Evolutionary conservation across 2,329 filamentous ascomycete species (phyloP).

Genomic region (Aspergillus puulaauensis): DNA sequence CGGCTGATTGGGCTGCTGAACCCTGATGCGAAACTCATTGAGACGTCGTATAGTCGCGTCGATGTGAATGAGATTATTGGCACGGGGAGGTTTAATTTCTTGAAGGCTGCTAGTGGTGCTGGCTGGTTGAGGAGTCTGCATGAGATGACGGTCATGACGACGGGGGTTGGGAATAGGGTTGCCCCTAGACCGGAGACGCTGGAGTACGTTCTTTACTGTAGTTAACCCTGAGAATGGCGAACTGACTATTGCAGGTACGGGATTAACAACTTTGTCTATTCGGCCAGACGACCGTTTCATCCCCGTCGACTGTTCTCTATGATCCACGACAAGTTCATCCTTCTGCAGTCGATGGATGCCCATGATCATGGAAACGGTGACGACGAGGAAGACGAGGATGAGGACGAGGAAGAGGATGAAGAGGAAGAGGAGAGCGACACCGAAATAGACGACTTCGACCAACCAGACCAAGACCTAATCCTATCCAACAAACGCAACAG

Average conservation of each 20-base stretch:
- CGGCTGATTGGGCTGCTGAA: constrained; percentile 63
- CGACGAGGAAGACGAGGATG: constrained; percentile 22
- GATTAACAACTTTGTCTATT: constrained; percentile 70
- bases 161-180: constrained; percentile 53
- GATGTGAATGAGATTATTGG: constrained; percentile 64
- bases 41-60: constrained; percentile 59
- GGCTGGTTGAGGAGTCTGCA: constrained; percentile 72
- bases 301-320: constrained; percentile 41
- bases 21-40: constrained; percentile 63
- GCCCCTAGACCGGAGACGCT: constrained; percentile 70
- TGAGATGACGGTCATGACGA: constrained; percentile 63
- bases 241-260: constrained; percentile 51
- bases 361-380: constrained; percentile 26
- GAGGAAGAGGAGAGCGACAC: constrained; percentile 29
- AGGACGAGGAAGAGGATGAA: constrained; percentile 25
- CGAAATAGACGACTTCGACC: constrained; percentile 28
- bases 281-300: constrained; percentile 54
- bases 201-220: constrained; percentile 46
- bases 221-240: too few relatives aligned
- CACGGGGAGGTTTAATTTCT: constrained; percentile 64
- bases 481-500: constrained; percentile 40
- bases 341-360: constrained; percentile 32
- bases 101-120: constrained; percentile 62
- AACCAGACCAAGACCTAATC: constrained; percentile 33
- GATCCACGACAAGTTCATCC: constrained; percentile 47